phyloP scores from a whole-genome alignment of 495 filamentous ascomycete species.

The Glonium stellatum region DNA sequence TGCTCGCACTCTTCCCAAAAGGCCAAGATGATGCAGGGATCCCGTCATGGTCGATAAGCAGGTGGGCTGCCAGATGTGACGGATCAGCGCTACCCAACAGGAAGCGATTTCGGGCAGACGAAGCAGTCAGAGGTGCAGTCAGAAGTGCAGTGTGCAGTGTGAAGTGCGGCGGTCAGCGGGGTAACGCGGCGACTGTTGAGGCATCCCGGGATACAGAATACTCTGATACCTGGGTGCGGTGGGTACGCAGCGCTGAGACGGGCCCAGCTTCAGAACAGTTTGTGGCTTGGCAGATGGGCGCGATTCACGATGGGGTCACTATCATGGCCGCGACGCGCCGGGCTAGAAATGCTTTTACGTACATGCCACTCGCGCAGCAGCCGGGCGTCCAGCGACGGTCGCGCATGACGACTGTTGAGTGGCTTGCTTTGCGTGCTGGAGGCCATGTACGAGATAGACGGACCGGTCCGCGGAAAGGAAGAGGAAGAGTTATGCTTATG shows the following conservation, averaged over 20 bases:
- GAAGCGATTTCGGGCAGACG: too few species aligned
- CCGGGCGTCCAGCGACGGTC: background rate
- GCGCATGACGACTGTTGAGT: too few species aligned
- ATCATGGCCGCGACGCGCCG: background rate
- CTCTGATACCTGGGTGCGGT: too few species aligned
- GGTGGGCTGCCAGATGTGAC: background rate
- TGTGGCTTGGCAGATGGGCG: background rate
- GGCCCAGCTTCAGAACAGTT: background rate
- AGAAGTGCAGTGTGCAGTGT: background rate
- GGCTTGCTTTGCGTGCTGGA: background rate
- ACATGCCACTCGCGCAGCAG: background rate
- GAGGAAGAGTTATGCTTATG: background rate
- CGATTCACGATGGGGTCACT: background rate
- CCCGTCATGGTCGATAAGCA: background rate
- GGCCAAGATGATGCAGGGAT: background rate
- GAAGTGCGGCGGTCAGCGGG: background rate
- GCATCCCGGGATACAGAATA: background rate
- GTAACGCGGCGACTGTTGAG: background rate
- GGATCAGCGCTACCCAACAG: background rate
- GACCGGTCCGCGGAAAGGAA: background rate
- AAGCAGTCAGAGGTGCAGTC: background rate
- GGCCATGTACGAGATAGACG: background rate
- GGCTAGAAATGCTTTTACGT: conserved; percentile 1
- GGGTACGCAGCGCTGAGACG: background rate
- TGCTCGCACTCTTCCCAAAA: too few species aligned